Conservation (phyloP, 192 early-diverging fungal genomes). For the Entomortierella chlamydospora region DNA sequence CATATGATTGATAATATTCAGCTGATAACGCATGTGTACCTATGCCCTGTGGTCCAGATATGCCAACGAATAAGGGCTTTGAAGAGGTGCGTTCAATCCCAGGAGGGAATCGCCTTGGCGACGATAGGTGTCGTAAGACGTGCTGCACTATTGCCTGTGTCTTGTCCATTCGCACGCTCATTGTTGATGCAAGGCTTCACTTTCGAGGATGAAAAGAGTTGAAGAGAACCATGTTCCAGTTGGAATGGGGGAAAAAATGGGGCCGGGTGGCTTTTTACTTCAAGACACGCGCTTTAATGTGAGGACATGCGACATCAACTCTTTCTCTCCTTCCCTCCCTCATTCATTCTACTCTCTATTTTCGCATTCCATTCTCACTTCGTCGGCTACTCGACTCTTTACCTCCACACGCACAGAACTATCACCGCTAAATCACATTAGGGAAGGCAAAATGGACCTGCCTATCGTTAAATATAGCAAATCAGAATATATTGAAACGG, state of each 20-base stretch:
- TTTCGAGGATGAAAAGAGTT: neutral
- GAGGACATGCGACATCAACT: neutral
- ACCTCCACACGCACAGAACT: too few relatives aligned
- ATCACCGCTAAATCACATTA: too few relatives aligned
- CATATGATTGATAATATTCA: too few relatives aligned
- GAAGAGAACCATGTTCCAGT: neutral
- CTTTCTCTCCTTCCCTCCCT: neutral
- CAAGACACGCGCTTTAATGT: neutral
- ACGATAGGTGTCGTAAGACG: conserved; percentile 26
- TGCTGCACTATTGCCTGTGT: conserved; percentile 46
- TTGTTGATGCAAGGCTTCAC: conserved; percentile 6
- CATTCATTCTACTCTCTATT: neutral
- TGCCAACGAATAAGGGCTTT: conserved; percentile 35
- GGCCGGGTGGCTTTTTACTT: neutral
- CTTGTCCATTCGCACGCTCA: conserved; percentile 29
- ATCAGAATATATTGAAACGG: conserved; percentile 96
- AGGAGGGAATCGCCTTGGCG: conserved; percentile 23
- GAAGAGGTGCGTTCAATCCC: conserved; percentile 1
- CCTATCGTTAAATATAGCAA: conserved; percentile 79
- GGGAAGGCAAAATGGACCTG: conserved; percentile 73
- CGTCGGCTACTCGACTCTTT: too few relatives aligned
- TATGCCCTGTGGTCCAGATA: conserved; percentile 52
- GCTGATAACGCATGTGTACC: conserved; percentile 8
- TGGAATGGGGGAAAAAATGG: neutral
- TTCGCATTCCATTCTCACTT: too few relatives aligned